A percentile compares a stretch with the other conserved stretches of the same genome.
phyloP scores from a whole-genome alignment of 768 basidiomycete species.

The Suillus brevipes region DNA sequence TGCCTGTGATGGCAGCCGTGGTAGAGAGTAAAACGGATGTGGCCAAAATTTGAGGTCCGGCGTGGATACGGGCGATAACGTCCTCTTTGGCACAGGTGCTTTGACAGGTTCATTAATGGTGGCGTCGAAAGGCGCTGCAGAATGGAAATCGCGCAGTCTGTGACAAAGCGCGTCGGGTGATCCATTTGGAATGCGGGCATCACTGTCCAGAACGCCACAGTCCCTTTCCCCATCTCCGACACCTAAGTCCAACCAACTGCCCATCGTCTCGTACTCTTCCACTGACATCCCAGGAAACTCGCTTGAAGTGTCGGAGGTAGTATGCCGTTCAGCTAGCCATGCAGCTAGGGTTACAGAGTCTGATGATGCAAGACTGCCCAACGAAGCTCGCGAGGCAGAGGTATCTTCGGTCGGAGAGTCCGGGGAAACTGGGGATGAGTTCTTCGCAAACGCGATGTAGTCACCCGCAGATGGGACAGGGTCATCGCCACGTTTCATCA shows the following conservation, averaged over 20 bases:
- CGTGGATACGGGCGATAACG: slow-evolving; percentile 14
- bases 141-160: slow-evolving; percentile 19
- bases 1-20: slow-evolving; percentile 23
- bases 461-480: slow-evolving; percentile 10
- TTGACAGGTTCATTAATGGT: slow-evolving; percentile 15
- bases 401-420: slow-evolving; percentile 12
- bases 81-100: slow-evolving; percentile 4
- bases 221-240: slow-evolving; percentile 24
- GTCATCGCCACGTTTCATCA: neutral
- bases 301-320: slow-evolving; percentile 27
- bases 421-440: slow-evolving; percentile 11
- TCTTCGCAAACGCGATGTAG: slow-evolving; percentile 2
- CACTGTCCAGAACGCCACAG: slow-evolving; percentile 31
- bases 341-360: slow-evolving; percentile 32
- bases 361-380: slow-evolving; percentile 33
- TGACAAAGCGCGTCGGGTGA: slow-evolving; percentile 31
- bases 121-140: slow-evolving; percentile 28
- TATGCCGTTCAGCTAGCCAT: slow-evolving; percentile 44
- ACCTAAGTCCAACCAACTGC: slow-evolving; percentile 45
- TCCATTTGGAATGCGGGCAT: slow-evolving; percentile 33
- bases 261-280: slow-evolving; percentile 48
- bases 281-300: slow-evolving; percentile 37
- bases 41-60: slow-evolving; percentile 19
- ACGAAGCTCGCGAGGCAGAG: slow-evolving; percentile 22
- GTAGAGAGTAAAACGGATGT: slow-evolving; percentile 26